These are phyloP conservation scores for Aspergillus homomorphus DNA, from an alignment of 495 filamentous ascomycete species.

Conservation along the genomic window DNA sequence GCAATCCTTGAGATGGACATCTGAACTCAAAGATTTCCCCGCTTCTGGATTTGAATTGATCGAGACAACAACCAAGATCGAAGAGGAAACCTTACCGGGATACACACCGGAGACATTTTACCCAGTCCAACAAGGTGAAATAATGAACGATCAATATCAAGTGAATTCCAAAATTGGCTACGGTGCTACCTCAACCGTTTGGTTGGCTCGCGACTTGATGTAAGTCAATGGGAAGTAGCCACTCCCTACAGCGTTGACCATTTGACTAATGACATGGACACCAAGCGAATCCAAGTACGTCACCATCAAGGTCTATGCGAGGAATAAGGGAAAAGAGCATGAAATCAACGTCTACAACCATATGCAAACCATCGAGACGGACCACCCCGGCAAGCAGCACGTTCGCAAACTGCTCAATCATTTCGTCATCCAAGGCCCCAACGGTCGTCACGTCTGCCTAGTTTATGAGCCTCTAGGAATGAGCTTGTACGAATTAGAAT, in stretches of 20 bases:
- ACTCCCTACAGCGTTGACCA: not conserved
- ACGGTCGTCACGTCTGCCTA: conserved; percentile 32
- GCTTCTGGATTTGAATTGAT: not conserved
- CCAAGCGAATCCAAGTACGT: not conserved
- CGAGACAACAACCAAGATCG: conserved; percentile 9
- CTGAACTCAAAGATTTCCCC: not conserved
- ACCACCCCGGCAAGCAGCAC: conserved; percentile 1
- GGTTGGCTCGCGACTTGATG: conserved; percentile 45
- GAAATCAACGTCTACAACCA: conserved; percentile 1
- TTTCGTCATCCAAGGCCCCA: conserved; percentile 17
- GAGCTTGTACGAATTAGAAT: not conserved
- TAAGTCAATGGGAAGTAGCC: conserved; percentile 11
- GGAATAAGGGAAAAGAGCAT: not conserved
- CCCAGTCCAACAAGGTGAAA: conserved; percentile 43
- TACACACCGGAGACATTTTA: conserved; percentile 38
- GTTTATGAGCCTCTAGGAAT: conserved; percentile 28
- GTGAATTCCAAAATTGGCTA: conserved; percentile 49
- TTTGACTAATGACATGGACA: not conserved
- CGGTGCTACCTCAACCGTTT: conserved; percentile 46
- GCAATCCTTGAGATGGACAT: not conserved
- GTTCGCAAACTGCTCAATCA: not conserved
- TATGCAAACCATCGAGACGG: not conserved
- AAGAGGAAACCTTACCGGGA: conserved; percentile 42
- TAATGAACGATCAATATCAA: conserved; percentile 37
- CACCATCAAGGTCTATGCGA: not conserved